Conservation (phyloP, 495 filamentous ascomycete species). For the Annulohypoxylon stygium region DNA sequence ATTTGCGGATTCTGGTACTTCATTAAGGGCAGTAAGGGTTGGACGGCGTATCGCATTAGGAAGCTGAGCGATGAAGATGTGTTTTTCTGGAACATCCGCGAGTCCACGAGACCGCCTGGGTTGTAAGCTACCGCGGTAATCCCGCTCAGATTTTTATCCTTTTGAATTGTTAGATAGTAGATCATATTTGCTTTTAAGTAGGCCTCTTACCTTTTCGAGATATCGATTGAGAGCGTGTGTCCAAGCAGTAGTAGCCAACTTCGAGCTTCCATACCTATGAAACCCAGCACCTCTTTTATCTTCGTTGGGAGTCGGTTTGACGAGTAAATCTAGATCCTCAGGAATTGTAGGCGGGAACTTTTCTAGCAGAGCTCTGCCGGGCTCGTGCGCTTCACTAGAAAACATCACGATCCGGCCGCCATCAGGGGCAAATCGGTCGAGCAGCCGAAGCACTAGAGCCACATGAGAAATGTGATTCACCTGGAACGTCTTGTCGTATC, state of each 20-base stretch:
- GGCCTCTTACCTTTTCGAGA: constrained; percentile 54
- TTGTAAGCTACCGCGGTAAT: constrained; percentile 61
- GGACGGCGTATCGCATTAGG: constrained; percentile 45
- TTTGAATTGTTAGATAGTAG: constrained; percentile 16
- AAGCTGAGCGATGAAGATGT: constrained; percentile 45
- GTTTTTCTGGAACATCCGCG: constrained; percentile 57
- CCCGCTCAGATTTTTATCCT: constrained; percentile 51
- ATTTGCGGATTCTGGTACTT: constrained; percentile 54
- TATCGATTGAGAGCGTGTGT: constrained; percentile 58
- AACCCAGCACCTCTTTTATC: constrained; percentile 53
- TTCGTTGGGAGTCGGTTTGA: constrained; percentile 22
- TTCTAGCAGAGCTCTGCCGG: constrained; percentile 57
- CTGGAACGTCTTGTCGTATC: constrained; percentile 61
- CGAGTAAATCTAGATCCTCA: constrained; percentile 42
- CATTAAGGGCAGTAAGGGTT: constrained; percentile 52
- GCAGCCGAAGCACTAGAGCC: constrained; percentile 57
- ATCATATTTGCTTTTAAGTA: neutral
- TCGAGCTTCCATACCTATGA: constrained; percentile 58
- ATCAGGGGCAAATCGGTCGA: constrained; percentile 53
- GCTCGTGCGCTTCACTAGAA: constrained; percentile 54
- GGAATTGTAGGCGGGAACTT: constrained; percentile 48
- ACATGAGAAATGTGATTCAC: constrained; percentile 60
- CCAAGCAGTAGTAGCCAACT: constrained; percentile 57
- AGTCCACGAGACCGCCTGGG: constrained; percentile 61
- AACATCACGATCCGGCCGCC: constrained; percentile 58